These are phyloP conservation scores for Martensiomyces pterosporus DNA, from an alignment of 192 early-diverging fungal species.

Conservation along the genomic window DNA sequence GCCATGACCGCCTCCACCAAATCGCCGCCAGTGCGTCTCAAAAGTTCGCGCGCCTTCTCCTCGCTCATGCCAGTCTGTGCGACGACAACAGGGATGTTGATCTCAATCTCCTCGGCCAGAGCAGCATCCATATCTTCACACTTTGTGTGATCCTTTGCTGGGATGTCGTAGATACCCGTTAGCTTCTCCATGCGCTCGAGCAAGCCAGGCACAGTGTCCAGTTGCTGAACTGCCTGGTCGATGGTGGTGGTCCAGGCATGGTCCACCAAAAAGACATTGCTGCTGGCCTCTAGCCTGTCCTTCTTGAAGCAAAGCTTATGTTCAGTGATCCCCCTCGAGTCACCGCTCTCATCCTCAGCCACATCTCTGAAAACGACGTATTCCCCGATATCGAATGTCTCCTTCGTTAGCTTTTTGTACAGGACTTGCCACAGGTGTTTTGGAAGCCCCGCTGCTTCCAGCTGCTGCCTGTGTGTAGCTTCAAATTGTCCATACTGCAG, in stretches of 20 bases:
- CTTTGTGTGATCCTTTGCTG: constrained; percentile 23
- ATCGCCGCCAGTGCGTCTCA: constrained; percentile 52
- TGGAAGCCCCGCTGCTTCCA: constrained; percentile 39
- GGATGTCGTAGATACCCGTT: constrained; percentile 55
- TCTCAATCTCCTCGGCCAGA: constrained; percentile 12
- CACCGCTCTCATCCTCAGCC: neutral
- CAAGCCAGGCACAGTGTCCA: constrained; percentile 52
- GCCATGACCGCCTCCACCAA: constrained; percentile 63
- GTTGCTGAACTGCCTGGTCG: constrained; percentile 51
- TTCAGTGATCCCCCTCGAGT: constrained; percentile 5
- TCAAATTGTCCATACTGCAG: constrained; percentile 42
- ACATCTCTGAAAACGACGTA: constrained; percentile 22
- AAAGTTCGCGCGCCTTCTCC: constrained; percentile 54
- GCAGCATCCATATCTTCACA: constrained; percentile 31
- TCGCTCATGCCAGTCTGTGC: constrained; percentile 56
- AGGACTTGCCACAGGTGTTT: constrained; percentile 35
- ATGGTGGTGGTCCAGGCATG: constrained; percentile 71
- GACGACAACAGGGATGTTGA: constrained; percentile 55
- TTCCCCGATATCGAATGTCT: constrained; percentile 36
- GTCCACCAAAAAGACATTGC: constrained; percentile 66
- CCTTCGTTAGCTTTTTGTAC: constrained; percentile 24
- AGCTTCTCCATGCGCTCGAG: constrained; percentile 61
- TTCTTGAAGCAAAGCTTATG: constrained; percentile 21
- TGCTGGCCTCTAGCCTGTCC: constrained; percentile 28
- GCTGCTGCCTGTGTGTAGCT: constrained; percentile 35